Percentiles rank a stretch among this genome's conserved stretches.
phyloP scores from a whole-genome alignment of 148 eudicot species.

The Rhododendron vialii region DNA sequence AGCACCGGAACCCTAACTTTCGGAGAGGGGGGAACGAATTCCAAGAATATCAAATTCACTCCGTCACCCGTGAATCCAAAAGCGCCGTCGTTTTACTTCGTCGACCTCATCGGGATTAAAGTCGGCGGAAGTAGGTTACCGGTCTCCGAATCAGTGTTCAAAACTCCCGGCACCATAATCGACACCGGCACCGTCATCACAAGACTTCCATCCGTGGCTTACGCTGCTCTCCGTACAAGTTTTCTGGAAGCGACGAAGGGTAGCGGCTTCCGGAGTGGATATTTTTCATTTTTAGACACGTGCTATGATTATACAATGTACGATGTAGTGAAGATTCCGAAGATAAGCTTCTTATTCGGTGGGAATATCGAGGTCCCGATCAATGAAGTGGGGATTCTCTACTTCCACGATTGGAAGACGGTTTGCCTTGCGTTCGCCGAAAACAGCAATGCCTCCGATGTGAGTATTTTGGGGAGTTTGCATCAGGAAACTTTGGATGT shows the following conservation, averaged over 20 bases:
- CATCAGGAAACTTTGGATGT: slow-evolving; percentile 66
- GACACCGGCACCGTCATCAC: neutral
- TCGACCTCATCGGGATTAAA: too few relatives aligned
- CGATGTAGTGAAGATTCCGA: slow-evolving; percentile 39
- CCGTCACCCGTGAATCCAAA: too few relatives aligned
- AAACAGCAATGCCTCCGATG: slow-evolving; percentile 29
- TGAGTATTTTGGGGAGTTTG: slow-evolving; percentile 54
- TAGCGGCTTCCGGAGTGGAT: slow-evolving; percentile 27
- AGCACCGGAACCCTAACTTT: neutral
- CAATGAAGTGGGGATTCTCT: slow-evolving; percentile 37
- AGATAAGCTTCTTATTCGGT: slow-evolving; percentile 35
- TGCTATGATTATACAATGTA: slow-evolving; percentile 51
- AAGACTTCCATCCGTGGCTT: slow-evolving; percentile 60
- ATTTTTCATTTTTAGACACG: slow-evolving; percentile 36
- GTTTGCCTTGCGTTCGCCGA: slow-evolving; percentile 72
- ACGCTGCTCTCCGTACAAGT: slow-evolving; percentile 35
- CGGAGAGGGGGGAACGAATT: neutral
- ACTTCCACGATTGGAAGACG: neutral
- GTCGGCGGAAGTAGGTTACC: too few relatives aligned
- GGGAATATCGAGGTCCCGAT: slow-evolving; percentile 41
- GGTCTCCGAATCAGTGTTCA: neutral
- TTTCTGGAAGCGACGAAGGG: slow-evolving; percentile 45
- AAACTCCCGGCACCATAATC: neutral
- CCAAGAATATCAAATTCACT: neutral
- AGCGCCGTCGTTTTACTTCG: too few relatives aligned